Percentiles rank a stretch among this genome's conserved stretches.
Conservation (phyloP, 352 stramenopile genomes). For the Thalassiosira mediterranea region DNA sequence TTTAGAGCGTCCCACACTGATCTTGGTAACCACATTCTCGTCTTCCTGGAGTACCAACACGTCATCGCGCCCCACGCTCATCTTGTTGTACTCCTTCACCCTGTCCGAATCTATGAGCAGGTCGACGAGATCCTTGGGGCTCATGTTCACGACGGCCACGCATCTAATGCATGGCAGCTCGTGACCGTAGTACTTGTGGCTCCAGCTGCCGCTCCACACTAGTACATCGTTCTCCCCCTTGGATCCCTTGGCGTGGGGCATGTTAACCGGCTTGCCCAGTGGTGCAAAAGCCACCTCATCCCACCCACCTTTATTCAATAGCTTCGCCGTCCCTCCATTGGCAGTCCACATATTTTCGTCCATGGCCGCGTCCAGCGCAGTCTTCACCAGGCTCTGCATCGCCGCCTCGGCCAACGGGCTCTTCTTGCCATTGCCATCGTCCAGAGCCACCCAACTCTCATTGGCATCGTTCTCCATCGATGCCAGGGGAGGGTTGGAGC, state of each 20-base stretch:
- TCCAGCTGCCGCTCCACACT: constrained; percentile 73
- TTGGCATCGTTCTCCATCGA: constrained; percentile 42
- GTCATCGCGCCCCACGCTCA: constrained; percentile 71
- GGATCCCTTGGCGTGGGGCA: constrained; percentile 32
- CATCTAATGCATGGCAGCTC: constrained; percentile 68
- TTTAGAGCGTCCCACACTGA: constrained; percentile 46
- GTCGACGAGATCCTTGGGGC: constrained; percentile 66
- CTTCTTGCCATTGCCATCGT: constrained; percentile 47
- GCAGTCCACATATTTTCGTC: constrained; percentile 53
- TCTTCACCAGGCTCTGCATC: constrained; percentile 39
- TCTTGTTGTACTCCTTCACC: constrained; percentile 83
- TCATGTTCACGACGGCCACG: constrained; percentile 66
- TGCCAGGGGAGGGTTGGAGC: constrained; percentile 34
- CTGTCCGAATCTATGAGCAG: constrained; percentile 77
- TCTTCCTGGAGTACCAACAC: constrained; percentile 65
- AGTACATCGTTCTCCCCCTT: constrained; percentile 63
- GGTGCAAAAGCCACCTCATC: constrained; percentile 38
- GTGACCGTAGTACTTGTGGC: constrained; percentile 68
- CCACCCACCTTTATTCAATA: constrained; percentile 44
- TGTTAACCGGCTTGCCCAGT: constrained; percentile 12
- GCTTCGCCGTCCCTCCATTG: constrained; percentile 31
- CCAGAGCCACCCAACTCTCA: constrained; percentile 54
- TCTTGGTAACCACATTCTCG: constrained; percentile 58
- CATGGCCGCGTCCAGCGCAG: constrained; percentile 41
- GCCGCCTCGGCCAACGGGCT: constrained; percentile 38